Evolutionary conservation across 2,329 filamentous ascomycete species (phyloP).

Genomic region (Aureobasidium mangrovei): DNA sequence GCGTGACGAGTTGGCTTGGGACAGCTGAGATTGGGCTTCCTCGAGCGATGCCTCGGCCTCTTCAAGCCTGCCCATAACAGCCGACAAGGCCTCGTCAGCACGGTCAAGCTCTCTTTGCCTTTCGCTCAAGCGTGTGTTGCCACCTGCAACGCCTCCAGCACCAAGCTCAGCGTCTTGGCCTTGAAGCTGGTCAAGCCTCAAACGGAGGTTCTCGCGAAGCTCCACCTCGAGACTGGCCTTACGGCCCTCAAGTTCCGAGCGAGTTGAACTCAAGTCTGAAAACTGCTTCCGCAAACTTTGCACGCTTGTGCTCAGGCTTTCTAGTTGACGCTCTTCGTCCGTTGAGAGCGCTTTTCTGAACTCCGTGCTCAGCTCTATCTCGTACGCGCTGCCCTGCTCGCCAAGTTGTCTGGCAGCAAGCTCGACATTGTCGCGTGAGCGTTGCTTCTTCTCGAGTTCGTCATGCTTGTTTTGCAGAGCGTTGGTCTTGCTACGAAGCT

Average conservation of each 20-base stretch:
- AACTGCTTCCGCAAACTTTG: constrained; percentile 70
- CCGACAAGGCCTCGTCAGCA: constrained; percentile 57
- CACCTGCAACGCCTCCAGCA: constrained; percentile 35
- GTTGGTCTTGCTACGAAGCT: constrained; percentile 65
- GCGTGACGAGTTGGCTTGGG: constrained; percentile 50
- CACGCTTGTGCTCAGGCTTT: constrained; percentile 58
- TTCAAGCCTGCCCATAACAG: constrained; percentile 58
- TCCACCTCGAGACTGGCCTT: constrained; percentile 82
- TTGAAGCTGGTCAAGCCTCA: constrained; percentile 78
- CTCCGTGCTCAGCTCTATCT: constrained; percentile 71
- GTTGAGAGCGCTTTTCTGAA: constrained; percentile 84
- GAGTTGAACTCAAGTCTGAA: constrained; percentile 62
- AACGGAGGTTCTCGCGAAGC: constrained; percentile 78
- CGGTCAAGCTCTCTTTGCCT: constrained; percentile 74
- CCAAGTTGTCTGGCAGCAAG: constrained; percentile 49
- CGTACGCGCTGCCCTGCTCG: constrained; percentile 65
- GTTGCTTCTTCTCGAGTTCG: constrained; percentile 63
- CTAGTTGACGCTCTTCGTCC: constrained; percentile 74
- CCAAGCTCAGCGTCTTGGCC: constrained; percentile 62
- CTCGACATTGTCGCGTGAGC: constrained; percentile 58
- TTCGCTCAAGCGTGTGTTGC: constrained; percentile 59
- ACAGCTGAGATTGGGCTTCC: constrained; percentile 43
- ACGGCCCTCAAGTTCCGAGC: constrained; percentile 67
- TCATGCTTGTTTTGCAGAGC: constrained; percentile 65
- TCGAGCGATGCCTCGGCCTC: constrained; percentile 71